Conservation (phyloP, 2,329 filamentous ascomycete species). For the Alternaria ethzedia region DNA sequence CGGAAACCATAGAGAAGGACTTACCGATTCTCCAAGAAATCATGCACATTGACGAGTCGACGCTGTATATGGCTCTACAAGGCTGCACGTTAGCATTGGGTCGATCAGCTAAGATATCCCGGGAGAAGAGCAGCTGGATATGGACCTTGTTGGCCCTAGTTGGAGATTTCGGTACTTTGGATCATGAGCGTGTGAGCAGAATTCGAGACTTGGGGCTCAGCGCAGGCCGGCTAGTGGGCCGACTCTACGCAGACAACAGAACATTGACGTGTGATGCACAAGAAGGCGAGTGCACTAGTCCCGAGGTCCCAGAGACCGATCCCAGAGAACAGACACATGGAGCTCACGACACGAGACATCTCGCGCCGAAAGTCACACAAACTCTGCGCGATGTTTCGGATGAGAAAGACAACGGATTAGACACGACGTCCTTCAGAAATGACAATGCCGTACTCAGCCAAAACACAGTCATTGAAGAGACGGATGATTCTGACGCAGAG, state of each 20-base stretch:
- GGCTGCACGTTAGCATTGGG: constrained; percentile 67
- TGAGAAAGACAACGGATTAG: neutral
- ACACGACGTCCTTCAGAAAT: neutral
- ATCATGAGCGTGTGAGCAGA: constrained; percentile 75
- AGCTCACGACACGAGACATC: neutral
- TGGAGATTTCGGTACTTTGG: constrained; percentile 75
- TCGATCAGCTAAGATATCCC: constrained; percentile 64
- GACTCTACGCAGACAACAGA: constrained; percentile 16
- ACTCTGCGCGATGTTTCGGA: neutral
- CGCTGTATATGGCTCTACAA: constrained; percentile 69
- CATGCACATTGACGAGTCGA: constrained; percentile 65
- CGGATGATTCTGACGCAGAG: constrained; percentile 18
- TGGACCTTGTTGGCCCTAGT: constrained; percentile 82
- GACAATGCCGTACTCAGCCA: neutral
- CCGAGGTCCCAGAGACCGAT: neutral
- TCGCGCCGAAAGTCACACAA: neutral
- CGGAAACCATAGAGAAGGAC: constrained; percentile 31
- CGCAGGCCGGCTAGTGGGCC: constrained; percentile 66
- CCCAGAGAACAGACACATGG: neutral
- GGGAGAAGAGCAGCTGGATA: constrained; percentile 78
- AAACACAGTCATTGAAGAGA: constrained; percentile 1
- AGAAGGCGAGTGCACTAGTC: neutral
- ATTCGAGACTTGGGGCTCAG: constrained; percentile 81
- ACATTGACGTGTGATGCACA: neutral
- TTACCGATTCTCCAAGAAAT: constrained; percentile 59